Conservation (phyloP, 106 monocot genomes). For the Allium cepa region DNA sequence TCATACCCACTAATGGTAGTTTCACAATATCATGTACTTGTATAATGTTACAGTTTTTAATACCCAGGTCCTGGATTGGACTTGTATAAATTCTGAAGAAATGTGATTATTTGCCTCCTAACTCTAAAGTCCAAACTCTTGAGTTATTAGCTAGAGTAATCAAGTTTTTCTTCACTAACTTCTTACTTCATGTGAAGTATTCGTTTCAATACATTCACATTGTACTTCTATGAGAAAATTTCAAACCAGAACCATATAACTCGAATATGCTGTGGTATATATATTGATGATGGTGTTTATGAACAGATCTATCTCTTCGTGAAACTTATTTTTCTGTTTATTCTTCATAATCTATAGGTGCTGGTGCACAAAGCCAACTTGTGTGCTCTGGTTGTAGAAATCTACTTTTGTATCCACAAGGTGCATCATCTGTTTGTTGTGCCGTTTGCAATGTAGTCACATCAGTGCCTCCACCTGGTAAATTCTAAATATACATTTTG, state of each 20-base stretch:
- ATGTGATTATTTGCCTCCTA: neutral
- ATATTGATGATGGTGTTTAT: too few relatives aligned
- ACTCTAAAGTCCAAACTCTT: neutral
- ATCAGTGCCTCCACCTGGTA: conserved; percentile 66
- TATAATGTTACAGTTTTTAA: too few relatives aligned
- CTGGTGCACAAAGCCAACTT: conserved; percentile 63
- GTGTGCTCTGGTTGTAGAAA: conserved; percentile 82
- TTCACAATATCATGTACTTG: neutral
- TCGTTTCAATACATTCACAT: neutral
- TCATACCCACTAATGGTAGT: conserved; percentile 44
- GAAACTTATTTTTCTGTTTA: neutral
- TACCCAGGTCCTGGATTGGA: too few relatives aligned
- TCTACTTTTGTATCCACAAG: conserved; percentile 75
- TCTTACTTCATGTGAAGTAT: neutral
- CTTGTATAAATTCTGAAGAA: neutral
- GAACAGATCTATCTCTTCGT: too few relatives aligned
- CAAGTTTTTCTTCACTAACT: neutral
- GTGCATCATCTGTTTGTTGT: conserved; percentile 74
- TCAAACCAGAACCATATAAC: neutral
- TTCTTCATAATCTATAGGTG: neutral
- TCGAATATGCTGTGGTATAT: too few relatives aligned
- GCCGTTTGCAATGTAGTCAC: conserved; percentile 84
- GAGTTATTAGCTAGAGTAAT: neutral
- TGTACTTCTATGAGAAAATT: neutral
- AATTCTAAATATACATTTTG: neutral